Percentiles rank a stretch among this genome's conserved stretches.
Evolutionary conservation across 1,139 yeast species (phyloP).

Genomic region (Suhomyces bribrorum): DNA sequence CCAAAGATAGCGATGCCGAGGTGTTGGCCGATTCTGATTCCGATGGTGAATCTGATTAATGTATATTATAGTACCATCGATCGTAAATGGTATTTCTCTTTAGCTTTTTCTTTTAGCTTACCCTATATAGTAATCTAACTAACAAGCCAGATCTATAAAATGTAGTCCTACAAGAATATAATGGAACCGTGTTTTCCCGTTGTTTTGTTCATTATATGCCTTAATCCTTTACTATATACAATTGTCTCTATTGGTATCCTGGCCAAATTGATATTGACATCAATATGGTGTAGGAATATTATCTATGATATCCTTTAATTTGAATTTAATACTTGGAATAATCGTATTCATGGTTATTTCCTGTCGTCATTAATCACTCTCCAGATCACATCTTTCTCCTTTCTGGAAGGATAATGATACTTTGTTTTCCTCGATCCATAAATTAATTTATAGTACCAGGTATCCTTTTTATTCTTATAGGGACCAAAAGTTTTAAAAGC

Average conservation of each 20-base stretch:
- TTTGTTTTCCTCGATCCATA: constrained; percentile 33
- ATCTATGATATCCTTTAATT: background rate
- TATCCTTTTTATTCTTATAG: constrained; percentile 10
- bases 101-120: background rate
- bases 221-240: background rate
- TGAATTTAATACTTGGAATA: no score
- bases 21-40: constrained; percentile 35
- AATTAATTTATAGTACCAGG: constrained; percentile 26
- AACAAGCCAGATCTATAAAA: no score
- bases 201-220: no score
- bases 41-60: constrained; percentile 22
- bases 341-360: no score
- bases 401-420: constrained; percentile 39
- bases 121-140: background rate
- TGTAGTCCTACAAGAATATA: no score
- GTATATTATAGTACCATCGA: background rate
- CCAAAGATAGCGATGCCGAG: constrained; percentile 24
- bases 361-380: constrained; percentile 61
- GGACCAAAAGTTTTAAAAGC: background rate
- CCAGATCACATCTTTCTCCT: constrained; percentile 67
- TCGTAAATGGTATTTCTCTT: background rate
- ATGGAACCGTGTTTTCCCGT: no score
- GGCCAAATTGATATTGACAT: no score
- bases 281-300: no score
- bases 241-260: background rate